Evolutionary conservation across 2,329 filamentous ascomycete species (phyloP).

Genomic region (Hymenotorrendiella dingleyae): DNA sequence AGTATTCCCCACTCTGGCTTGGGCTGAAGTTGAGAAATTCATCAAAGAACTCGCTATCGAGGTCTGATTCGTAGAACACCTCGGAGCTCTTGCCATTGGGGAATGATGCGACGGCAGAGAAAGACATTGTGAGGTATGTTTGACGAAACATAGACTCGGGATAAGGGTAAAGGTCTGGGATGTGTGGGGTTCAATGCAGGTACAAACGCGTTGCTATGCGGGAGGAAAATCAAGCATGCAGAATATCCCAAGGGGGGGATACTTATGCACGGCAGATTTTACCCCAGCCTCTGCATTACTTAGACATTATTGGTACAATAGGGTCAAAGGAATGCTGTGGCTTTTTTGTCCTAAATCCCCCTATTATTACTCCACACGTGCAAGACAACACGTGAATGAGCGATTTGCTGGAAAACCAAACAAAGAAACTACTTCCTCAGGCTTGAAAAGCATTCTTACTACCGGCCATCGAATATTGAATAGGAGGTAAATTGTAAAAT

Average conservation of each 20-base stretch:
- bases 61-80: conserved; percentile 47
- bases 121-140: conserved; percentile 22
- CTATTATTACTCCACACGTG: background rate
- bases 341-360: conserved; percentile 7
- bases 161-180: conserved; percentile 3
- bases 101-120: conserved; percentile 16
- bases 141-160: background rate
- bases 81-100: conserved; percentile 45
- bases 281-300: conserved; percentile 26
- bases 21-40: conserved; percentile 55
- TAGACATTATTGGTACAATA: conserved; percentile 15
- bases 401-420: conserved; percentile 1
- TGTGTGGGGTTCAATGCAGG: conserved; percentile 20
- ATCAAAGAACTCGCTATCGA: conserved; percentile 57
- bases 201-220: conserved; percentile 13
- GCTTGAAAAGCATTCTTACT: conserved; percentile 1
- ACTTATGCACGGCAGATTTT: conserved; percentile 23
- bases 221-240: conserved; percentile 23
- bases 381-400: conserved; percentile 17
- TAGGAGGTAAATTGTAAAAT: background rate
- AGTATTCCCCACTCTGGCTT: conserved; percentile 36
- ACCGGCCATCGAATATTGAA: background rate
- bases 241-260: conserved; percentile 21
- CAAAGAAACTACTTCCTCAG: background rate
- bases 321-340: conserved; percentile 18